Percentiles rank a stretch among this genome's conserved stretches.
phyloP scores from a whole-genome alignment of 805 yeast genomes.

The Candida dajiaensis region DNA sequence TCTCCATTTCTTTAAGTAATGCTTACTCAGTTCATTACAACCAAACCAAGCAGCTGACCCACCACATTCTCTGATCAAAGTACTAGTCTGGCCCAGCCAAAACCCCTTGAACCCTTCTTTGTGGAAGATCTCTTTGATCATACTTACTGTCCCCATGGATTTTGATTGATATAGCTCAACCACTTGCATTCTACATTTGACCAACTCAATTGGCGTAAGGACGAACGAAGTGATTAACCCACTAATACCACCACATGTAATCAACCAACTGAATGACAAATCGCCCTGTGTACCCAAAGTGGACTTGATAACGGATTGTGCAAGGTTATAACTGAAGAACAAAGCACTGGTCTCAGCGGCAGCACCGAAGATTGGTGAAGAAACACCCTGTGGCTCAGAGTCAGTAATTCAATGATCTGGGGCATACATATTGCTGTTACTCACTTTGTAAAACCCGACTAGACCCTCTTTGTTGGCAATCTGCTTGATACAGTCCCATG shows the following conservation, averaged over 20 bases:
- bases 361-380: constrained; percentile 84
- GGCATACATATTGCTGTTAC: too few relatives aligned
- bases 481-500: constrained; percentile 57
- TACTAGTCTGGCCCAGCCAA: constrained; percentile 85
- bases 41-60: constrained; percentile 97
- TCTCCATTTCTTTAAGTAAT: constrained; percentile 30
- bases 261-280: constrained; percentile 37
- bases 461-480: constrained; percentile 69
- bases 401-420: neutral
- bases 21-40: constrained; percentile 58
- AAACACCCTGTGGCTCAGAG: constrained; percentile 41
- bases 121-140: constrained; percentile 36
- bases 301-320: constrained; percentile 33
- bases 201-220: constrained; percentile 85
- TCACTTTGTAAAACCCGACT: constrained; percentile 63
- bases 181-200: constrained; percentile 87
- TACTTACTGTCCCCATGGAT: constrained; percentile 30
- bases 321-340: constrained; percentile 57
- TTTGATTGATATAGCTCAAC: constrained; percentile 28
- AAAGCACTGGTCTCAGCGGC: constrained; percentile 82
- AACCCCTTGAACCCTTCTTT: constrained; percentile 63
- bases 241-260: constrained; percentile 72
- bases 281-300: constrained; percentile 15
- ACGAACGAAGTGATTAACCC: constrained; percentile 81
- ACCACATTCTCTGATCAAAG: constrained; percentile 74